Evolutionary conservation across 2,329 filamentous ascomycete genomes (phyloP), one percentile per base, ranked within the genome.

Genomic region (Parastagonospora nodorum): DNA sequence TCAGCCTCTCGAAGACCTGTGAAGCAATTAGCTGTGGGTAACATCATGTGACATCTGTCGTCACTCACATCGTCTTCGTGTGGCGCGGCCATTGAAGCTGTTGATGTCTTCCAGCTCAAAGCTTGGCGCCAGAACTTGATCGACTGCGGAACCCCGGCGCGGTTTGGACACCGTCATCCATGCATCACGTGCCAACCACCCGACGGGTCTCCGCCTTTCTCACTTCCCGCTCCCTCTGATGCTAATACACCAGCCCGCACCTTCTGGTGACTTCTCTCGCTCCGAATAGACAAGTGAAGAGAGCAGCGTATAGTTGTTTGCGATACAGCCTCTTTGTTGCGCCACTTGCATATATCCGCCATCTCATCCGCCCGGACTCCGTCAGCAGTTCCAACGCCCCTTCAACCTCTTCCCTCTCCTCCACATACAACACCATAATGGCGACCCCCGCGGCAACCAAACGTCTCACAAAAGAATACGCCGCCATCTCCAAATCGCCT

Each of bases 401-500:
- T 29, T 24, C 33, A 41, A 14, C n/a, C 47, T 33, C n/a, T 31
- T 38, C 37, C 37, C 38, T 19, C 30, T 30, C 43, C 19, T 45
- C 36, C 35, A 47, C 48, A 45, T 16, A n/a, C 40, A 42, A 37
- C 42, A 38, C 46, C 53, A 61, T 38, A 50, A 76, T 76, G 74
- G 74, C 74, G 19, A 75, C 73, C 10, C 67, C 72, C 14, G 69
- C 65, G 47, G 74, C 74, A 43, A 75, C 72, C 45, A 75, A 74
- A 58, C 73, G 74, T 57, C 79, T 88, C 52, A 84, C 82, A 48
- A 81, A 83, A 54, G 85, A 88, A 75, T 88, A 87, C 68, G 79
- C 83, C 71, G 78, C 81, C 55, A 86, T 88, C 54, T 79, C 83
- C 66, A 82, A 84, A 66, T 93, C 92, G 66, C 92, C 92, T 9